These are phyloP conservation scores for Candida yuanshanica DNA, from an alignment of 805 yeast species.

Conservation along the genomic window DNA sequence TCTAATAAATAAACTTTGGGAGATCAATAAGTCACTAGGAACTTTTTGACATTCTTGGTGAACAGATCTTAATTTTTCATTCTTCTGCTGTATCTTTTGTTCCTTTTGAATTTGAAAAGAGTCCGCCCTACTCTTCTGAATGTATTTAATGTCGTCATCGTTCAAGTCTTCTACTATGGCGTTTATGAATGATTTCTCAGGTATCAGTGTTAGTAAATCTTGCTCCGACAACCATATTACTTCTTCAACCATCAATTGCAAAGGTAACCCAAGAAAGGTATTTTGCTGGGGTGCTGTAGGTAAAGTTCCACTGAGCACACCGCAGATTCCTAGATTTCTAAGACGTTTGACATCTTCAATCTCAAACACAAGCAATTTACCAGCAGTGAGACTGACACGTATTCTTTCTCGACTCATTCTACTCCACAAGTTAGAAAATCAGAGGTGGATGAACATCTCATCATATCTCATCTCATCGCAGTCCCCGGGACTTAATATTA, in stretches of 20 bases:
- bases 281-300: constrained; percentile 94
- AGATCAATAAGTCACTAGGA: constrained; percentile 8
- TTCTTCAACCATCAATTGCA: constrained; percentile 70
- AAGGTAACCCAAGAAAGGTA: constrained; percentile 77
- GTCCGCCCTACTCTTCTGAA: constrained; percentile 7
- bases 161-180: constrained; percentile 9
- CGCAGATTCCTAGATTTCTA: constrained; percentile 62
- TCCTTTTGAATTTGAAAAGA: constrained; percentile 4
- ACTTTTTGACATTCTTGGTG: background rate
- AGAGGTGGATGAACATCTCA: too few species aligned
- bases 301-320: constrained; percentile 76
- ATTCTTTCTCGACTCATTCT: too few species aligned
- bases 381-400: constrained; percentile 33
- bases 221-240: constrained; percentile 53
- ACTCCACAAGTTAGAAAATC: too few species aligned
- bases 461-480: too few species aligned
- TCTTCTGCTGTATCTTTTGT: constrained; percentile 5
- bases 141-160: constrained; percentile 10
- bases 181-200: constrained; percentile 32
- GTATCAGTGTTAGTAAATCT: constrained; percentile 35
- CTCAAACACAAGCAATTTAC: constrained; percentile 53
- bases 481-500: too few species aligned
- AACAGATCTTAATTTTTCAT: background rate
- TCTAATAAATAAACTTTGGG: constrained; percentile 12
- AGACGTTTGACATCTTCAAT: constrained; percentile 46